These are phyloP conservation scores for Tardiomyces digboiensis DNA, from an alignment of 1,139 yeast genomes.

Conservation along the genomic window DNA sequence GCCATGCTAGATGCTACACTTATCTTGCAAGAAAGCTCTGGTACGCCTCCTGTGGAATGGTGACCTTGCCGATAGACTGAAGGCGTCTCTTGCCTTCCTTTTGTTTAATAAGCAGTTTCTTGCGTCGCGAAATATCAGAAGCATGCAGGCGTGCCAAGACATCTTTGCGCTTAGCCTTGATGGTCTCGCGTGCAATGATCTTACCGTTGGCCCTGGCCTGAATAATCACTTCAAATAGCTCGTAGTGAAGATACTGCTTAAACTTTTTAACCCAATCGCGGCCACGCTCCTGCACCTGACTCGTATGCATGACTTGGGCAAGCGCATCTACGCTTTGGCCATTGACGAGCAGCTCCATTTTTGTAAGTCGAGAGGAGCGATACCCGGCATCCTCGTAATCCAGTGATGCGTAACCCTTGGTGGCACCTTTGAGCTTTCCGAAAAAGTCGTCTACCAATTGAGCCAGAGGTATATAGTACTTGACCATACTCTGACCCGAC, in stretches of 20 bases:
- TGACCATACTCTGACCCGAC: constrained; percentile 73
- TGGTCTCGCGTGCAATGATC: constrained; percentile 85
- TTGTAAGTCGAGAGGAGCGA: constrained; percentile 67
- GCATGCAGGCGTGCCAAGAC: constrained; percentile 91
- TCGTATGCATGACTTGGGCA: constrained; percentile 79
- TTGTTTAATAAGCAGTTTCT: constrained; percentile 79
- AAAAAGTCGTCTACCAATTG: constrained; percentile 92
- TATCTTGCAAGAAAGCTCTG: constrained; percentile 28
- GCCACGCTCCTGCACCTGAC: constrained; percentile 66
- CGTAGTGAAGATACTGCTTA: constrained; percentile 68
- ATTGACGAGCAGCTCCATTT: constrained; percentile 81
- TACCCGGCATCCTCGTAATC: constrained; percentile 96
- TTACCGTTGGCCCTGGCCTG: constrained; percentile 85
- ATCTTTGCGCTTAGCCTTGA: constrained; percentile 88
- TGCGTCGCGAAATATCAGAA: constrained; percentile 82
- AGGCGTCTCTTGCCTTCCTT: constrained; percentile 88
- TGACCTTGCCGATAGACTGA: constrained; percentile 71
- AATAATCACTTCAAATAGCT: constrained; percentile 84
- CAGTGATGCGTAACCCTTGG: constrained; percentile 88
- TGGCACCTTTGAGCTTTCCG: constrained; percentile 82
- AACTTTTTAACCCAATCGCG: constrained; percentile 76
- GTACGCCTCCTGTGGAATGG: constrained; percentile 73
- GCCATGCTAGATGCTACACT: no score
- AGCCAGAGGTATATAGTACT: constrained; percentile 75
- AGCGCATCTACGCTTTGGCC: constrained; percentile 89